Evolutionary conservation across 2,329 filamentous ascomycete genomes (phyloP).

Genomic region (Cercospora sesami): DNA sequence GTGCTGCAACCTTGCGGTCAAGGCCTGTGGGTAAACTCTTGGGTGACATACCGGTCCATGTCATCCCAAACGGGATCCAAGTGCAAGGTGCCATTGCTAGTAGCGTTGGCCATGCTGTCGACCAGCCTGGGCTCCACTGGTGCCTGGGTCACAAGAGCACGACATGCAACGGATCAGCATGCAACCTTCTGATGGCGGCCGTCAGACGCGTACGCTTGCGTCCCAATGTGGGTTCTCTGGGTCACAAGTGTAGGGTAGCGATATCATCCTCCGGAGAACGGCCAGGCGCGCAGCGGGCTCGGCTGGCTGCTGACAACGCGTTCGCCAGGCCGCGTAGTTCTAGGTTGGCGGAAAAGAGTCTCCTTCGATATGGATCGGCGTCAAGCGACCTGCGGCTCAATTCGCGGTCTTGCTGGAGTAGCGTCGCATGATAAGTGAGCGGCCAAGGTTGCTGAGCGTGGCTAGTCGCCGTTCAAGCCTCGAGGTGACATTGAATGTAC

Average conservation of each 20-base stretch:
- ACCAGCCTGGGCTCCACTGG: slow-evolving; percentile 1
- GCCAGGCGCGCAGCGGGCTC: neutral
- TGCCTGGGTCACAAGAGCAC: neutral
- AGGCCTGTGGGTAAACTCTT: slow-evolving; percentile 4
- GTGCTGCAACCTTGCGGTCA: neutral
- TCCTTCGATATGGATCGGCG: neutral
- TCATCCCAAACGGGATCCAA: slow-evolving; percentile 65
- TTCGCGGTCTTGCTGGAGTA: slow-evolving; percentile 1
- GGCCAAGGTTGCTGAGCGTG: slow-evolving; percentile 11
- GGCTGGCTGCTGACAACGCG: slow-evolving; percentile 7
- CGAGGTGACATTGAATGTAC: slow-evolving; percentile 9
- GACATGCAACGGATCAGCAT: slow-evolving; percentile 5
- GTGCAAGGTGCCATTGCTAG: slow-evolving; percentile 38
- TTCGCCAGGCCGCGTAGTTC: neutral
- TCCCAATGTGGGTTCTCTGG: neutral
- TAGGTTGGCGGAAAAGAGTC: neutral
- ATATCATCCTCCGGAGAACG: slow-evolving; percentile 15
- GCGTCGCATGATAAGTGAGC: slow-evolving; percentile 5
- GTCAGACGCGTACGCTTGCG: slow-evolving; percentile 2
- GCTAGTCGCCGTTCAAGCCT: slow-evolving; percentile 4
- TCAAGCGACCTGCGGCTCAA: neutral
- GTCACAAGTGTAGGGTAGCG: neutral
- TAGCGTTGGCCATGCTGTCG: slow-evolving; percentile 18
- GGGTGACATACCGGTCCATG: slow-evolving; percentile 66
- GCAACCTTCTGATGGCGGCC: neutral